These are phyloP conservation scores for Apodospora peruviana DNA, from an alignment of 495 filamentous ascomycete genomes.

Conservation along the genomic window DNA sequence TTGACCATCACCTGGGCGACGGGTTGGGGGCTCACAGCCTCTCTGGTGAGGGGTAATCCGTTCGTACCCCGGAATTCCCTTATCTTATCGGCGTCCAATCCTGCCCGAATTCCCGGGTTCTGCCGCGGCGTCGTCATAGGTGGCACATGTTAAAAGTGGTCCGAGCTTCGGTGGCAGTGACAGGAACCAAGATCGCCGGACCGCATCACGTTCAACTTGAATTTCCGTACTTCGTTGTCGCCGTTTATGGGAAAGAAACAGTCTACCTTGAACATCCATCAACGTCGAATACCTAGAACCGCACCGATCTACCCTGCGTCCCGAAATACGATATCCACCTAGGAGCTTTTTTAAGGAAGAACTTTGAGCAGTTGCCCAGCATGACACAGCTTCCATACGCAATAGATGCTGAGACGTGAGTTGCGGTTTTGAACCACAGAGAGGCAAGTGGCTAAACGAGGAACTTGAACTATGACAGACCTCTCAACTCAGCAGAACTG, in stretches of 20 bases:
- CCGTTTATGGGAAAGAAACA: not conserved
- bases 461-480: conserved; percentile 42
- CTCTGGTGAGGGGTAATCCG: no score
- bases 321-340: not conserved
- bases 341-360: not conserved
- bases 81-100: conserved; percentile 25
- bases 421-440: not conserved
- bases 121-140: conserved; percentile 26
- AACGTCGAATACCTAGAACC: not conserved
- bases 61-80: conserved; percentile 1
- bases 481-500: conserved; percentile 83
- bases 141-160: conserved; percentile 20
- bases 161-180: conserved; percentile 15
- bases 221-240: not conserved
- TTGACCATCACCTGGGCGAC: no score
- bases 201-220: no score
- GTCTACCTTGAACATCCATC: not conserved
- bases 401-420: conserved; percentile 91
- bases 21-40: no score
- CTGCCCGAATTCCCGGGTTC: no score
- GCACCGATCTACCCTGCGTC: not conserved
- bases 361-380: conserved; percentile 11
- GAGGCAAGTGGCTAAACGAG: not conserved
- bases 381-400: conserved; percentile 87
- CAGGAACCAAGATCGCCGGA: no score